Percentiles rank a stretch among this genome's conserved stretches.
These are phyloP conservation scores for Quercus alba DNA, from an alignment of 306 rosid genomes.

Conservation along the genomic window DNA sequence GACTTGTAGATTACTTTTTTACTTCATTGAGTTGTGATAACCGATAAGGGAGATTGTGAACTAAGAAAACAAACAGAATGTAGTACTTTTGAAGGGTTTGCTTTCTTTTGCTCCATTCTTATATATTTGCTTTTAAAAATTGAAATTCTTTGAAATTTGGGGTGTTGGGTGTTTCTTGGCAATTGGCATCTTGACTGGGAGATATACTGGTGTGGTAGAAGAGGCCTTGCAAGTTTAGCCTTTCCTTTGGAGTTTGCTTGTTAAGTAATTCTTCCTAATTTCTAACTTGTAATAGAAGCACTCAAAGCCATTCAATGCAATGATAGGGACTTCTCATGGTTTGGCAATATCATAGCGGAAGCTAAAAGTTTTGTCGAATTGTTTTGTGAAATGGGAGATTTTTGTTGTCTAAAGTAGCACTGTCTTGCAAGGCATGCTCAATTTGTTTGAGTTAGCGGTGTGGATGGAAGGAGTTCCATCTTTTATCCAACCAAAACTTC, in stretches of 20 bases:
- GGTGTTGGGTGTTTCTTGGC: slow-evolving; percentile 18
- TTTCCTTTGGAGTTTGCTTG: slow-evolving; percentile 6
- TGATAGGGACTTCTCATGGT: too few relatives aligned
- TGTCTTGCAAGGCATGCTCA: too few relatives aligned
- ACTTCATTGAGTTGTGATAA: slow-evolving; percentile 48
- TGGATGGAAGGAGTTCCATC: too few relatives aligned
- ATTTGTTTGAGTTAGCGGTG: too few relatives aligned
- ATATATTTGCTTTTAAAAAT: slow-evolving; percentile 37
- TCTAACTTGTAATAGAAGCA: slow-evolving; percentile 9
- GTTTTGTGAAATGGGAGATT: too few relatives aligned
- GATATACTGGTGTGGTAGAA: slow-evolving; percentile 13
- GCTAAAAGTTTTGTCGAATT: too few relatives aligned
- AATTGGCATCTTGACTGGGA: slow-evolving; percentile 10
- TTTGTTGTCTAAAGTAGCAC: too few relatives aligned
- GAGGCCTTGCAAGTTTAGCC: slow-evolving; percentile 15
- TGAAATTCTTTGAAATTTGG: slow-evolving; percentile 33
- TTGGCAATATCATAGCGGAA: too few relatives aligned
- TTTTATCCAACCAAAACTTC: too few relatives aligned
- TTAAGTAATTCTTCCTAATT: not conserved
- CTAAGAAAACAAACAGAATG: slow-evolving; percentile 31
- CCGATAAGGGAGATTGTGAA: slow-evolving; percentile 45
- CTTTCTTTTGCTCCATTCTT: slow-evolving; percentile 36
- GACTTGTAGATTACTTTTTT: slow-evolving; percentile 67
- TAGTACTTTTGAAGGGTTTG: slow-evolving; percentile 39
- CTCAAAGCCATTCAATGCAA: too few relatives aligned